These are phyloP conservation scores for Cystobasidium pallidum DNA, from an alignment of 1,284 basidiomycete species.

Conservation along the genomic window DNA sequence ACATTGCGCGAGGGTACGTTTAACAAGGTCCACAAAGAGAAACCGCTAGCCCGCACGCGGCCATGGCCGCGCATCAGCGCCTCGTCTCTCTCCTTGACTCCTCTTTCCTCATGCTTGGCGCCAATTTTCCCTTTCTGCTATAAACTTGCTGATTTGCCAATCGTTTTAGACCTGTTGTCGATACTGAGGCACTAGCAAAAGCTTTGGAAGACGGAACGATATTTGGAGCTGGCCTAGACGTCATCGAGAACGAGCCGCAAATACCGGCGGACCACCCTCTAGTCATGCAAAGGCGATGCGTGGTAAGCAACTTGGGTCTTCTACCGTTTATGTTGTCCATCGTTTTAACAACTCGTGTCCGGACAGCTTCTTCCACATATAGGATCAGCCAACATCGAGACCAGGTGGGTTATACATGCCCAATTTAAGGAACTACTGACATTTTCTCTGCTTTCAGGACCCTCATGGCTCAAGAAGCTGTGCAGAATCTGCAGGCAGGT, in stretches of 20 bases:
- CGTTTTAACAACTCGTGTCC: constrained; percentile 53
- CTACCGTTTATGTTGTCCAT: constrained; percentile 32
- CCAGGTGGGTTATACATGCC: constrained; percentile 63
- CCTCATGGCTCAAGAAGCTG: constrained; percentile 48
- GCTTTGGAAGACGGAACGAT: constrained; percentile 77
- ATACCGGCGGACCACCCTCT: constrained; percentile 74
- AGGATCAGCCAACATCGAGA: constrained; percentile 83
- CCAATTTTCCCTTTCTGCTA: no score
- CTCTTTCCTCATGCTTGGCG: no score
- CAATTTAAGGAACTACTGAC: background rate
- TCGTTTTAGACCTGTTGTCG: constrained; percentile 69
- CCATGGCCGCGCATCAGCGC: no score
- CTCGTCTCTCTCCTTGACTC: no score
- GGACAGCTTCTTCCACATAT: constrained; percentile 75
- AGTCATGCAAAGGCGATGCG: constrained; percentile 72
- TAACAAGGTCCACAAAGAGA: no score
- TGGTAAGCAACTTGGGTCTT: constrained; percentile 13
- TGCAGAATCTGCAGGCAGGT: constrained; percentile 52
- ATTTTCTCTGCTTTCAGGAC: background rate
- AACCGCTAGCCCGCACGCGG: no score
- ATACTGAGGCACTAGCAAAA: constrained; percentile 75
- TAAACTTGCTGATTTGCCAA: constrained; percentile 47
- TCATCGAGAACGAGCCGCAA: constrained; percentile 88
- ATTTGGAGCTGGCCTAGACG: constrained; percentile 90
- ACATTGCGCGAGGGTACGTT: constrained; percentile 68